Base-by-base conservation (phyloP, 495 filamentous ascomycete species). In the Sphaerosporella brunnea region DNA sequence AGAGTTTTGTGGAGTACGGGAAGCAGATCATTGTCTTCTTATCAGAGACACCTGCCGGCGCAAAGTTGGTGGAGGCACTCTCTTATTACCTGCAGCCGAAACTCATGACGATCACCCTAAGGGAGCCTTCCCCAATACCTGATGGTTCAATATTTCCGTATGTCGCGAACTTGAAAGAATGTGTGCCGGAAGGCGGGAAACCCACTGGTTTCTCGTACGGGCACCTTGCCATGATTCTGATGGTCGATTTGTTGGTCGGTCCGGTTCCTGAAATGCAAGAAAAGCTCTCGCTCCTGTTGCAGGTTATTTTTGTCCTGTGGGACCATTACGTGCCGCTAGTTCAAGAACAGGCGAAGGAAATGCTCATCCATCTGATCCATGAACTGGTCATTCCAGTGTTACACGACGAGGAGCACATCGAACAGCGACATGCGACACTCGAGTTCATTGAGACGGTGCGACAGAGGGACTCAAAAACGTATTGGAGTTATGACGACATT, bases 21-120 rank as follows among this genome's bases (percentile, higher is more conserved):
- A 96, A 96, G 66, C 90, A 97, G 64, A 83, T 97, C 26, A 84
- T 96, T 19, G 90, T 96, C 0, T 93, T 95, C 60, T 64, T 97
- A 2, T 86, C 90, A 2, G 84, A 82, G 55, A 94, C 90, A 0
- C 83, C 81, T 32, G 88, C 84, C 16, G 86, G 87, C 9, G 77
- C 80, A 26, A 92, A 90, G 57, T 84, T 97, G 18, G 79, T 97
- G 15, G 92, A 97, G 55, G 93, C 94, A 52, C 72, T 97, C 43
- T 56, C 56, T 19, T 47, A 37, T 3, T 60, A 61, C 36, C 48
- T 61, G 38, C 53, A 61, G 18, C 58, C 58, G 19, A 53, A 53
- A 24, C 64, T 96, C 36, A 69, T 87, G 64, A 84, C 93, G 50
- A 85, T 96, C 35, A 49, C 40, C 39, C 47, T 47, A n/a, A 47